phyloP scores from a whole-genome alignment of 371 early-diverging fungal species.

The Mortierella sp. region DNA sequence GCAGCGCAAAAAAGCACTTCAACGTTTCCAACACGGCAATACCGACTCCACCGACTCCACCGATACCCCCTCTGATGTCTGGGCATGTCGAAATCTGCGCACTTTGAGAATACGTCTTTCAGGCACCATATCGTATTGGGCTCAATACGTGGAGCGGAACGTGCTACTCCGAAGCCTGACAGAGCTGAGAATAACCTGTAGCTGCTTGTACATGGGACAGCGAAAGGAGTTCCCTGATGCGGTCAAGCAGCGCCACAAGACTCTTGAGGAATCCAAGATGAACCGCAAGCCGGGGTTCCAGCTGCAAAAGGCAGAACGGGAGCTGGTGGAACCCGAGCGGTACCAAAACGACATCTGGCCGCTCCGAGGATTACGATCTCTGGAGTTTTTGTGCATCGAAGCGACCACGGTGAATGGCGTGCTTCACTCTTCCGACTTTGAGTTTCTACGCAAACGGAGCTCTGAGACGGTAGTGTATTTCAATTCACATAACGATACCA shows the following conservation, averaged over 20 bases:
- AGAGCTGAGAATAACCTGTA: background rate
- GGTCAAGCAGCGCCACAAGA: constrained; percentile 4
- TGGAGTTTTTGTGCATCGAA: constrained; percentile 8
- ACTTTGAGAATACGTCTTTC: constrained; percentile 7
- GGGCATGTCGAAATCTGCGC: constrained; percentile 23
- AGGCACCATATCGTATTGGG: background rate
- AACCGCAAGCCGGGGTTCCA: background rate
- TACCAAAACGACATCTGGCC: constrained; percentile 11
- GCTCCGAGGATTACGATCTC: background rate
- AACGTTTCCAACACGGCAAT: constrained; percentile 6
- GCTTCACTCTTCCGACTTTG: constrained; percentile 26
- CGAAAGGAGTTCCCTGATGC: background rate
- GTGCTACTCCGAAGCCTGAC: constrained; percentile 20
- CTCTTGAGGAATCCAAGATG: background rate
- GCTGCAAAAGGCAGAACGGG: background rate
- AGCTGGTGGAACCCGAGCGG: background rate
- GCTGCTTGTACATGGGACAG: constrained; percentile 15
- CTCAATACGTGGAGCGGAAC: constrained; percentile 5
- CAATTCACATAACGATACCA: background rate
- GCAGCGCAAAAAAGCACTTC: constrained; percentile 15
- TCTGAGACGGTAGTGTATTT: background rate
- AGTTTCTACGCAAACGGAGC: constrained; percentile 17
- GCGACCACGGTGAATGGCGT: background rate
- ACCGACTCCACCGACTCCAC: background rate
- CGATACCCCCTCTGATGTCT: background rate